These are phyloP conservation scores for Hypocreales sp. DNA, from an alignment of 2,329 filamentous ascomycete genomes.

Conservation along the genomic window DNA sequence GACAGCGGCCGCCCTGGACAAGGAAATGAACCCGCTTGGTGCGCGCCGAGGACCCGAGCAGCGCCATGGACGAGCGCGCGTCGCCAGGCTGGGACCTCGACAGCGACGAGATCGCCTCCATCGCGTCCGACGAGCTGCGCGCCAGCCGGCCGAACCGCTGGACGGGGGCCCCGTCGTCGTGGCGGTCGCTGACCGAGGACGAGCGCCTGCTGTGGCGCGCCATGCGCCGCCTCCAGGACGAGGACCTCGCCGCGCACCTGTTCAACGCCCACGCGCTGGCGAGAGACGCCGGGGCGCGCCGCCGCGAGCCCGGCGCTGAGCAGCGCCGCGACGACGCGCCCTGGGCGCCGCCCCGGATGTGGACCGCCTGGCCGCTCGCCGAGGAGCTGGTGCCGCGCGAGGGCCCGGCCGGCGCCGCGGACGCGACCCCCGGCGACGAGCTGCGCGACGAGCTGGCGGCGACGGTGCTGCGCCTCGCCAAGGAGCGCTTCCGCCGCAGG, in stretches of 20 bases:
- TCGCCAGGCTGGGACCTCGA: slow-evolving; percentile 23
- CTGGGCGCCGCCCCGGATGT: slow-evolving; percentile 42
- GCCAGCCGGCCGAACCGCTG: slow-evolving; percentile 54
- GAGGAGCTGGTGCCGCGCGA: slow-evolving; percentile 43
- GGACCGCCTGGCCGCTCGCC: slow-evolving; percentile 78
- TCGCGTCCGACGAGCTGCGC: slow-evolving; percentile 30
- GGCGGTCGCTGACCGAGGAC: slow-evolving; percentile 43
- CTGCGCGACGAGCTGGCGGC: slow-evolving; percentile 60
- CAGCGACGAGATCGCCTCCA: slow-evolving; percentile 29
- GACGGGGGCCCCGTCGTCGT: slow-evolving; percentile 49
- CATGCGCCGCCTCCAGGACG: slow-evolving; percentile 45
- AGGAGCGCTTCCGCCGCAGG: slow-evolving; percentile 38
- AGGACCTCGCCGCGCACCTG: slow-evolving; percentile 60
- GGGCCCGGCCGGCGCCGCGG: slow-evolving; percentile 29
- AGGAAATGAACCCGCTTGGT: too few species aligned
- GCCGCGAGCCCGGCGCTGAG: slow-evolving; percentile 11
- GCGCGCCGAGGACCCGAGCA: too few species aligned
- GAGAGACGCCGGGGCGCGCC: too few species aligned
- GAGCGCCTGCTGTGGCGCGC: slow-evolving; percentile 49
- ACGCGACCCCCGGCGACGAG: slow-evolving; percentile 39
- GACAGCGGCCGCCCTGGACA: too few species aligned
- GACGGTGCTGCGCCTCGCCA: slow-evolving; percentile 48
- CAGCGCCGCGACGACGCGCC: slow-evolving; percentile 10
- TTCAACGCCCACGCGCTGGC: slow-evolving; percentile 65
- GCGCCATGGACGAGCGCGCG: not conserved